Evolutionary conservation across 2,329 filamentous ascomycete genomes (phyloP).

Genomic region (Drechslerella coelobrocha): DNA sequence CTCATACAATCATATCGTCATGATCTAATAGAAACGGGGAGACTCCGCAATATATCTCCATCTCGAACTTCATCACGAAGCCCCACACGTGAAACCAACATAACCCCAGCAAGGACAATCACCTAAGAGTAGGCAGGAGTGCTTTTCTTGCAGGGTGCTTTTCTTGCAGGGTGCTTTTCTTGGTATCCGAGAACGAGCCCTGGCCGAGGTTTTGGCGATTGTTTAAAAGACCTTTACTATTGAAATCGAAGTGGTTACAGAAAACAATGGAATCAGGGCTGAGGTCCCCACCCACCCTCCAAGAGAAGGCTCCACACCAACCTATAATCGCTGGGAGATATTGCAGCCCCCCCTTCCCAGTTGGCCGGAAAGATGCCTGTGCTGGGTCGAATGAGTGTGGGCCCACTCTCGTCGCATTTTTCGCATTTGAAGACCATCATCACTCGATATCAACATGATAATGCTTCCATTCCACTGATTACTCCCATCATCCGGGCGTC

Average conservation of each 20-base stretch:
- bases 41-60: slow-evolving; percentile 13
- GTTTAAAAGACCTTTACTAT: background rate
- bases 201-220: background rate
- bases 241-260: background rate
- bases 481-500: background rate
- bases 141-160: background rate
- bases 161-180: too few species aligned
- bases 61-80: background rate
- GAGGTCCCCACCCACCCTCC: background rate
- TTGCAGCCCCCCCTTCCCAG: background rate
- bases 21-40: slow-evolving; percentile 38
- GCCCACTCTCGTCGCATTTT: slow-evolving; percentile 33
- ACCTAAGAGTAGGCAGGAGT: slow-evolving; percentile 2
- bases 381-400: slow-evolving; percentile 20
- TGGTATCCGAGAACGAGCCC: background rate
- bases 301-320: background rate
- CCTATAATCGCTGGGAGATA: background rate
- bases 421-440: slow-evolving; percentile 29
- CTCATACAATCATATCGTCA: background rate
- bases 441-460: slow-evolving; percentile 45
- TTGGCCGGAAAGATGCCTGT: too few species aligned
- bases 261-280: background rate
- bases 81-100: slow-evolving; percentile 26
- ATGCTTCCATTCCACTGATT: slow-evolving; percentile 18
- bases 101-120: slow-evolving; percentile 19